Evolutionary conservation across 441 rosid genomes (phyloP), one percentile per base, ranked within the genome.

Genomic region (Flueggea neowawraea): DNA sequence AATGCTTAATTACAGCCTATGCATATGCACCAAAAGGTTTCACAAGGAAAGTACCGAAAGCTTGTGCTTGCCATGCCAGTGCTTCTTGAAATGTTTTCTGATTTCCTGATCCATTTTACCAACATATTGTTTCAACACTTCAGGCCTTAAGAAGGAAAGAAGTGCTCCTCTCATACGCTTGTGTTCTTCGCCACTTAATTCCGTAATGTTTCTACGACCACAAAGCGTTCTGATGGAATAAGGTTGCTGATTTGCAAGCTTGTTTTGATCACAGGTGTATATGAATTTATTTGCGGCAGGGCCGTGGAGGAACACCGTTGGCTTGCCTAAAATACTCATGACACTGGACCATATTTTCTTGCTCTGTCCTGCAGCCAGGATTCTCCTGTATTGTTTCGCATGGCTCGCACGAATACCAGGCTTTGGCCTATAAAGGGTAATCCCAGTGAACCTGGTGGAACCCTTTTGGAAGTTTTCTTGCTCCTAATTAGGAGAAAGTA

Each of bases 261-360:
- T 16, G 28, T 16, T 55, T n/a, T 61, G 17, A 0, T 65, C 64
- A 12, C 77, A 54, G 0, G 77, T 63, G 65, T 66, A 78, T 13
- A 80, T 54, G 45, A 80, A 69, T 62, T 75, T 82, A 62, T 78
- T 80, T 0, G 81, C 81, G 0, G 77, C 78, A 57, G 67, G 78
- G 9, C 83, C 84, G 12, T 57, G 61, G 2, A 80, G 41, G 57
- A 80, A 63, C 12, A 80, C 72, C 0, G 82, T 66, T 0, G 69
- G 73, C 7, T 28, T 57, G 6, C 69, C 78, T 1, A 78, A 53
- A 36, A 80, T 45, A 39, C 17, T 58, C 50, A 75, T 0, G 72
- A 74, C 39, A 83, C 22, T 0, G 61, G 73, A 1, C 80, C 76
- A 45, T 73, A 73, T 56, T 69, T 73, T 7, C 61, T 53, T 12